Percentiles rank a stretch among this genome's conserved stretches.
Evolutionary conservation across 805 yeast genomes (phyloP).

Genomic region (Saturnispora zaruensis): DNA sequence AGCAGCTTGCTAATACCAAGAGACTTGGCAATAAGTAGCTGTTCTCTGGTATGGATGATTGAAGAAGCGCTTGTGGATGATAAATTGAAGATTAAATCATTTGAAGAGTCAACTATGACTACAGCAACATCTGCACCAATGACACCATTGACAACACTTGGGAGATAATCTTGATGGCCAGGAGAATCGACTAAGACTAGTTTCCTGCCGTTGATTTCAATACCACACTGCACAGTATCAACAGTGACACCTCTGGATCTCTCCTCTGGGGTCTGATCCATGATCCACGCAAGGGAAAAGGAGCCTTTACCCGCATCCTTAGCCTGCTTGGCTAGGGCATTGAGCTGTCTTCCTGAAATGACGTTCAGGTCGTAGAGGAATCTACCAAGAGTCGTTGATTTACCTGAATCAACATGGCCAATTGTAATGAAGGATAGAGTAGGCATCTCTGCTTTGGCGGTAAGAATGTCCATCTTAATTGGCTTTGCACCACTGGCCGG

Average conservation of each 20-base stretch:
- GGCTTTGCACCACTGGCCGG: not conserved
- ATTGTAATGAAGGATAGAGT: slow-evolving; percentile 67
- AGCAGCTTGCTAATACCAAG: slow-evolving; percentile 56
- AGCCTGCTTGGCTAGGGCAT: slow-evolving; percentile 56
- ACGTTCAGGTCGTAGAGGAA: slow-evolving; percentile 58
- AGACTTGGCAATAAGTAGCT: slow-evolving; percentile 56
- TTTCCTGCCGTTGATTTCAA: slow-evolving; percentile 45
- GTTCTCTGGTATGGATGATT: slow-evolving; percentile 75
- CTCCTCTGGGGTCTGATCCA: slow-evolving; percentile 77
- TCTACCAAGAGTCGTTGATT: slow-evolving; percentile 73
- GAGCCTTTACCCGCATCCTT: slow-evolving; percentile 65
- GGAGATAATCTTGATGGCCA: slow-evolving; percentile 76
- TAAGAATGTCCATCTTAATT: slow-evolving; percentile 16
- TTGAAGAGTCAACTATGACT: slow-evolving; percentile 64
- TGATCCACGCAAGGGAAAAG: slow-evolving; percentile 77
- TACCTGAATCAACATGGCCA: slow-evolving; percentile 84
- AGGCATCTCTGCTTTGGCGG: slow-evolving; percentile 37
- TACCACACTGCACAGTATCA: slow-evolving; percentile 61
- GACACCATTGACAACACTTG: slow-evolving; percentile 80
- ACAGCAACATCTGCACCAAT: slow-evolving; percentile 71
- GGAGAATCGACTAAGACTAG: slow-evolving; percentile 80
- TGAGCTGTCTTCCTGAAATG: slow-evolving; percentile 55
- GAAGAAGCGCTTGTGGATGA: slow-evolving; percentile 26
- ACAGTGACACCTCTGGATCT: slow-evolving; percentile 70
- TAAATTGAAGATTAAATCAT: slow-evolving; percentile 45